Base-by-base conservation (phyloP, 495 filamentous ascomycete genomes). In the Hypomontagnella submonticulosa region DNA sequence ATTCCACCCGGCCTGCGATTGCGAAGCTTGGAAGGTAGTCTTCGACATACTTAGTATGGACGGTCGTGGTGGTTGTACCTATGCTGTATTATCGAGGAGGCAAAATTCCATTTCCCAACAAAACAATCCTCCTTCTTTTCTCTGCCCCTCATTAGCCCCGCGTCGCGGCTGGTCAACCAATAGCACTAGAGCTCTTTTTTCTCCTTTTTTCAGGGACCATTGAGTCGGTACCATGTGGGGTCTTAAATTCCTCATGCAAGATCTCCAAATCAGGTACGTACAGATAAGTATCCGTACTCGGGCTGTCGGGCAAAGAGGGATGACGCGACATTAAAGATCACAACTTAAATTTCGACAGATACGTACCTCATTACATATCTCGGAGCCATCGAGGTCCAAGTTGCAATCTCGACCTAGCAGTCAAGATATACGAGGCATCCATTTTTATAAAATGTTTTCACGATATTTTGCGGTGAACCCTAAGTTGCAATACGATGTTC, bases 91-190 rank as follows among this genome's bases (percentile, higher is more conserved):
- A 41, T 33, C 23, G 32, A 32, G 50, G 4, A 46, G 30, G 34
- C 49, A 37, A 54, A 59, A 60, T 60, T 69, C 54, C 56, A 61
- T 60, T 64, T 69, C 66, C 66, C 66, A 69, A 69, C 66, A 69
- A 69, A 69, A 65, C 38, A 11, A 15, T 3, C 34, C 20, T 23
- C 20, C 37, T 4, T 51, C 8, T 40, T n/a, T 4, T 19, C 7
- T 11, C 43, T 53, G 37, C 59, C 60, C 58, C 59, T 48, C 48
- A 37, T 42, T 46, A 50, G 44, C 60, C 56, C 66, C 61, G 61
- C 66, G 47, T 52, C 54, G 37, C 32, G 0, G 16, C 11, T 23
- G 57, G 16, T 57, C 23, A 44, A 10, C 52, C 32, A 50, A 42
- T 44, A 9, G 11, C 33, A 46, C 16, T 46, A 4, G n/a, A n/a